phyloP scores from a whole-genome alignment of 2,329 filamentous ascomycete species.

The Bipolaris gigantea region DNA sequence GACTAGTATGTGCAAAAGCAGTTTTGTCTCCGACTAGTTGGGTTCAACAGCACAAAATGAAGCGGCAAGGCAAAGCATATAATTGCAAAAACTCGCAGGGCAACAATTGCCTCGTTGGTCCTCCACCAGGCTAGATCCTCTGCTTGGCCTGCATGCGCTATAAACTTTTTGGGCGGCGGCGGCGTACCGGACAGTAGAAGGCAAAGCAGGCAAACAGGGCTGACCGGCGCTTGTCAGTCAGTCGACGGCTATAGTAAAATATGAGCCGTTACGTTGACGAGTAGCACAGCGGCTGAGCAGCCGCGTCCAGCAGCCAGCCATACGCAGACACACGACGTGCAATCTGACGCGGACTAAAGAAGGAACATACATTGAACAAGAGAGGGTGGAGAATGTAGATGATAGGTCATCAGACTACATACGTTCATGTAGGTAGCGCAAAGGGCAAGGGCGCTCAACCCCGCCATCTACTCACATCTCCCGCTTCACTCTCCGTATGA shows the following conservation, averaged over 20 bases:
- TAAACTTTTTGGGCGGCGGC: slow-evolving; percentile 15
- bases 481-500: slow-evolving; percentile 11
- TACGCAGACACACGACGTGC: background rate
- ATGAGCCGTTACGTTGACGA: background rate
- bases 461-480: background rate
- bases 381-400: background rate
- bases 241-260: background rate
- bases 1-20: background rate
- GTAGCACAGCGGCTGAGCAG: background rate
- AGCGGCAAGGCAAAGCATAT: background rate
- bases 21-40: background rate
- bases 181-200: slow-evolving; percentile 10
- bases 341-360: background rate
- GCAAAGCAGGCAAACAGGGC: slow-evolving; percentile 27
- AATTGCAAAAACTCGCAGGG: background rate
- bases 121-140: slow-evolving; percentile 7
- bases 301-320: background rate
- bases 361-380: background rate
- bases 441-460: slow-evolving; percentile 3
- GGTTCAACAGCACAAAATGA: background rate
- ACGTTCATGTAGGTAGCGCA: background rate
- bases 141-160: slow-evolving; percentile 7
- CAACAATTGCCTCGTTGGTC: background rate
- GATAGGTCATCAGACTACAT: background rate
- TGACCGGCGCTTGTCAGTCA: slow-evolving; percentile 6